Percentiles rank a stretch among this genome's conserved stretches.
Evolutionary conservation across 2,329 filamentous ascomycete genomes (phyloP).

Genomic region (Cylindrodendrum hubeiense): DNA sequence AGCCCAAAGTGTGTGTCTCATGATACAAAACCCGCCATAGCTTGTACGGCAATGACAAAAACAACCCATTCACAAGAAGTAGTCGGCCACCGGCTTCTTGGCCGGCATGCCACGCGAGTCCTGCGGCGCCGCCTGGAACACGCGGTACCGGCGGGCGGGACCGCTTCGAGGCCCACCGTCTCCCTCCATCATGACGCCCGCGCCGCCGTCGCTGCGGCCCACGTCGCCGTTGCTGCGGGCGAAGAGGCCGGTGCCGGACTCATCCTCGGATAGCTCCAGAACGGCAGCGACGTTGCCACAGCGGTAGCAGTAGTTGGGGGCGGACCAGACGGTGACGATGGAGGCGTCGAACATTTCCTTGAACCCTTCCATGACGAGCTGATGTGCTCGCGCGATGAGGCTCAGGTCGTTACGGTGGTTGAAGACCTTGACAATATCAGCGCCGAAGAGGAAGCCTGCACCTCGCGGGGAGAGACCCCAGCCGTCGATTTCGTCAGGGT

Average conservation of each 20-base stretch:
- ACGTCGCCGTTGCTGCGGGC: conserved; percentile 79
- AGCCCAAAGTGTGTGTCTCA: conserved; percentile 27
- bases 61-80: conserved; percentile 76
- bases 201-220: conserved; percentile 65
- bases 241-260: conserved; percentile 78
- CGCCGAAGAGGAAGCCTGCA: conserved; percentile 94
- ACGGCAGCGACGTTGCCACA: conserved; percentile 97
- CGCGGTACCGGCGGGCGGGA: conserved; percentile 89
- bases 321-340: conserved; percentile 99
- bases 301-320: conserved; percentile 96
- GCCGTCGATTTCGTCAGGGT: conserved; percentile 97
- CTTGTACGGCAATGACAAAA: conserved; percentile 19
- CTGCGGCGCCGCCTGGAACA: conserved; percentile 97
- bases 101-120: conserved; percentile 97
- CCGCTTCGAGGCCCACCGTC: conserved; percentile 66
- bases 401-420: conserved; percentile 95
- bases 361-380: conserved; percentile 99
- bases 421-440: conserved; percentile 95
- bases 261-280: conserved; percentile 90
- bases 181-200: conserved; percentile 62
- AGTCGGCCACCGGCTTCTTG: conserved; percentile 97
- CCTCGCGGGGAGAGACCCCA: conserved; percentile 96
- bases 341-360: conserved; percentile 98
- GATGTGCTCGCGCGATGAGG: conserved; percentile 92
- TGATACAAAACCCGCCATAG: conserved; percentile 34